Evolutionary conservation across 2,329 filamentous ascomycete genomes (phyloP), one percentile per base, ranked within the genome.

Genomic region (Sclerotinia trifoliorum): DNA sequence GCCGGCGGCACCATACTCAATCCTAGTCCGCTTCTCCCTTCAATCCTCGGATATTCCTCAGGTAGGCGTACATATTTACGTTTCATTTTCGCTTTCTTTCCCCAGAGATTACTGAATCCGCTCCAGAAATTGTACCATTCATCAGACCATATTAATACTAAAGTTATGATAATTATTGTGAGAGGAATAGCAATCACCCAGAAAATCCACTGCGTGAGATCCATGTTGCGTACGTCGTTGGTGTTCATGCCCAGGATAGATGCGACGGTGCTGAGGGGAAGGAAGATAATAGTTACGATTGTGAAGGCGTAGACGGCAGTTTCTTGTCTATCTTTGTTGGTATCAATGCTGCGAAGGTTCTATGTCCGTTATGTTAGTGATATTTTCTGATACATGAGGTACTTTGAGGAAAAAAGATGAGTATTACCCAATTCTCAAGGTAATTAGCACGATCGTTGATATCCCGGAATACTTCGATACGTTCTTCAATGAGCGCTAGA

Each of bases 181-280:
- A 79, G 48, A 0, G 76, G 74, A 4, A 78, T 62, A 3, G 76
- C 77, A 1, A 72, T 72, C 2, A 70, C 73, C 77, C 77, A 79
- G 68, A 77, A 78, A 11, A 78, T 64, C 74, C 74, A 75, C 67
- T 78, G 76, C 15, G 66, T 65, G 17, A 70, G 64, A 4, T 72
- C 67, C 73, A 75, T 77, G 21, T 77, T 72, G n/a, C 76, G 70
- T n/a, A 66, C 55, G 57, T 78, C 77, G 19, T 68, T 71, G 8
- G 75, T 76, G 58, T 79, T 78, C 76, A 78, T 78, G 24, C 77
- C 77, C 32, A 78, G 72, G 32, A 78, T 74, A 26, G 70, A 73
- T 1, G 76, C 74, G 7, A 78, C 75, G 15, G 75, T 75, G 7
- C 71, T 70, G 5, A 78, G 69, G 10, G 77, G 77, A 11, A 79